These are phyloP conservation scores for Cercospora zeina DNA, from an alignment of 2,329 filamentous ascomycete genomes.

Conservation along the genomic window DNA sequence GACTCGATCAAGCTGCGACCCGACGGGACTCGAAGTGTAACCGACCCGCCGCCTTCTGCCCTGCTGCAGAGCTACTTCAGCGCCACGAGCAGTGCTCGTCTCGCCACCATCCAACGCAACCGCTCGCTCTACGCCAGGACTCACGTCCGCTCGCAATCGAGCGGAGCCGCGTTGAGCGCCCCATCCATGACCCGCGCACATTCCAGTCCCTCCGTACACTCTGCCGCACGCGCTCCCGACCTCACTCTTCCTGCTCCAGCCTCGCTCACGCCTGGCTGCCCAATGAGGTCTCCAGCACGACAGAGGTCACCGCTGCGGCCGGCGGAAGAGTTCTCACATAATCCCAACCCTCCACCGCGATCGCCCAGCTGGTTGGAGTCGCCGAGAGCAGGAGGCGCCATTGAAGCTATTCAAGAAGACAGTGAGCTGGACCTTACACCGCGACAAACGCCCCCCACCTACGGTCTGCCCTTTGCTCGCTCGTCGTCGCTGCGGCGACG, in stretches of 20 bases:
- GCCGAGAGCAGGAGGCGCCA: constrained; percentile 31
- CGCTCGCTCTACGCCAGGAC: constrained; percentile 51
- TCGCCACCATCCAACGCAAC: constrained; percentile 44
- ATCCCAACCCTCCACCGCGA: constrained; percentile 31
- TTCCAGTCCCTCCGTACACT: constrained; percentile 47
- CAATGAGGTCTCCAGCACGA: constrained; percentile 46
- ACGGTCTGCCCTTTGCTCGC: constrained; percentile 37
- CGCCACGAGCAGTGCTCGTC: constrained; percentile 28
- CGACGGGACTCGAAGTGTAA: constrained; percentile 37
- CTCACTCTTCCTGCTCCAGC: constrained; percentile 37
- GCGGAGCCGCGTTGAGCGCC: constrained; percentile 43
- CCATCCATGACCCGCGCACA: constrained; percentile 52
- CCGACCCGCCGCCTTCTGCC: constrained; percentile 41
- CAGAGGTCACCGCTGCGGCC: constrained; percentile 45
- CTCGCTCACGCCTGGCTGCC: constrained; percentile 39
- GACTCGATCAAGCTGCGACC: constrained; percentile 30
- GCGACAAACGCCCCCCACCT: constrained; percentile 30
- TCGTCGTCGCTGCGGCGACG: constrained; percentile 44
- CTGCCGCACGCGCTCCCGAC: constrained; percentile 30
- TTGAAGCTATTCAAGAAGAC: constrained; percentile 51
- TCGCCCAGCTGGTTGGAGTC: constrained; percentile 37
- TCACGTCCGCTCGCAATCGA: constrained; percentile 51
- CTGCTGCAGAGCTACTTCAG: constrained; percentile 37
- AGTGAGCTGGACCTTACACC: constrained; percentile 51
- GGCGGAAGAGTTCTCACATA: constrained; percentile 30